A percentile compares a stretch with the other conserved stretches of the same genome.
Evolutionary conservation across 202 grass and related monocot species (phyloP).

Genomic region (Saccharum hybrid): DNA sequence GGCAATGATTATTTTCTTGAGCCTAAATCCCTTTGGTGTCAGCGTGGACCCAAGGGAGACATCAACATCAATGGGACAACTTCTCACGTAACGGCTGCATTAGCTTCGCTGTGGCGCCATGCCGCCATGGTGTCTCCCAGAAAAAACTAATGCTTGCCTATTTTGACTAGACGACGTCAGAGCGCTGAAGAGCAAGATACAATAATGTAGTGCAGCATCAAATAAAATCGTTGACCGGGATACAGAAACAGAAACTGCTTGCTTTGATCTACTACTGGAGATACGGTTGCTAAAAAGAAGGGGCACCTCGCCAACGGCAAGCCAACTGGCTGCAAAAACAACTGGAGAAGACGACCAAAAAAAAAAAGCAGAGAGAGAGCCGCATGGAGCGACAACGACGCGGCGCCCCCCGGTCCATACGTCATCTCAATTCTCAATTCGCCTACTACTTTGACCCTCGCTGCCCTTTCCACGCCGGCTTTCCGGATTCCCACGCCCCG

Average conservation of each 20-base stretch:
- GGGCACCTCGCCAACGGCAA: background rate
- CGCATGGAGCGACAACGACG: background rate
- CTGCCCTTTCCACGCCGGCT: constrained; percentile 25
- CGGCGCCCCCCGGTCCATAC: constrained; percentile 35
- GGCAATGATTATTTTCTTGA: no score
- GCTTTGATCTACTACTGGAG: background rate
- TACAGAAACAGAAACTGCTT: background rate
- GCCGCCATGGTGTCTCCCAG: background rate
- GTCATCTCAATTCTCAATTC: background rate
- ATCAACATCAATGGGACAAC: no score
- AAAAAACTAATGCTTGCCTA: background rate
- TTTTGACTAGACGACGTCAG: background rate
- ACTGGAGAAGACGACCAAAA: background rate
- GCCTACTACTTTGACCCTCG: constrained; percentile 40
- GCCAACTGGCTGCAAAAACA: background rate
- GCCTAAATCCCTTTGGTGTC: no score
- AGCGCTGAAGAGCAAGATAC: background rate
- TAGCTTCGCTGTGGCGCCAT: background rate
- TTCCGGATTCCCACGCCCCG: constrained; percentile 17
- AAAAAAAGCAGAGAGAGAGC: background rate
- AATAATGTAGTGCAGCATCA: background rate
- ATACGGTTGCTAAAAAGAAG: background rate
- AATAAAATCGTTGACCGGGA: background rate
- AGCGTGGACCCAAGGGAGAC: no score
- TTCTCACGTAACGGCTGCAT: no score